phyloP scores from a whole-genome alignment of 2,329 filamentous ascomycete species.

The Penicillium sp. region DNA sequence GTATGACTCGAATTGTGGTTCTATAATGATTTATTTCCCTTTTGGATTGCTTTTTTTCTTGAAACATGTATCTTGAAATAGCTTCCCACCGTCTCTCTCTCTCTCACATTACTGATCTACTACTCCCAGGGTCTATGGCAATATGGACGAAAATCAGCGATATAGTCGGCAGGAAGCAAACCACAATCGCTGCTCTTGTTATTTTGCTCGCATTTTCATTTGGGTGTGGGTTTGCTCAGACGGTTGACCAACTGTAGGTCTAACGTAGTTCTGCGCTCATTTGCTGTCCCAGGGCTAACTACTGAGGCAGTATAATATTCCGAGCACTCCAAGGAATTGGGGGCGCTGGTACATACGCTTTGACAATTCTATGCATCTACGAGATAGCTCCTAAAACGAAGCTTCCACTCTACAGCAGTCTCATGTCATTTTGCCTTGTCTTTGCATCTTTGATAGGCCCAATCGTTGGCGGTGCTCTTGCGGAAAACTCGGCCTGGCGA shows the following conservation, averaged over 20 bases:
- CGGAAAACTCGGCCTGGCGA: conserved; percentile 23
- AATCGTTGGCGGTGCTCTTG: conserved; percentile 26
- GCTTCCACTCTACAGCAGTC: conserved; percentile 22
- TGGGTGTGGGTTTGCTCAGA: conserved; percentile 31
- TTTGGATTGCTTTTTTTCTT: not conserved
- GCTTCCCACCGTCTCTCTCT: not conserved
- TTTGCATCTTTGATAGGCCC: conserved; percentile 24
- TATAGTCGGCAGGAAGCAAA: conserved; percentile 30
- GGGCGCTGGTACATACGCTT: conserved; percentile 30
- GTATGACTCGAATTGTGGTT: conserved; percentile 16
- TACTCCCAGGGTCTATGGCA: conserved; percentile 26
- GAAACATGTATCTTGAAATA: not conserved
- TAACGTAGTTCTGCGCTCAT: not conserved
- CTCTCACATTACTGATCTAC: not conserved
- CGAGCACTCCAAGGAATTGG: conserved; percentile 35
- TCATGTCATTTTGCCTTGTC: conserved; percentile 24
- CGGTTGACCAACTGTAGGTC: conserved; percentile 30
- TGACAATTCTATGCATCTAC: conserved; percentile 29
- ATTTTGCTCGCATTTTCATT: conserved; percentile 33
- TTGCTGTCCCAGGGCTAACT: not conserved
- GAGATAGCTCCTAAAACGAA: conserved; percentile 29
- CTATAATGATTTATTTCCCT: not conserved
- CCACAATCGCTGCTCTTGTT: conserved; percentile 22
- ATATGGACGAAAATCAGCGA: conserved; percentile 35
- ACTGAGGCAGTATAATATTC: conserved; percentile 27